Percentiles rank a stretch among this genome's conserved stretches.
Evolutionary conservation across 805 yeast species (phyloP).

Genomic region (Myxozyma vanderwaltii): DNA sequence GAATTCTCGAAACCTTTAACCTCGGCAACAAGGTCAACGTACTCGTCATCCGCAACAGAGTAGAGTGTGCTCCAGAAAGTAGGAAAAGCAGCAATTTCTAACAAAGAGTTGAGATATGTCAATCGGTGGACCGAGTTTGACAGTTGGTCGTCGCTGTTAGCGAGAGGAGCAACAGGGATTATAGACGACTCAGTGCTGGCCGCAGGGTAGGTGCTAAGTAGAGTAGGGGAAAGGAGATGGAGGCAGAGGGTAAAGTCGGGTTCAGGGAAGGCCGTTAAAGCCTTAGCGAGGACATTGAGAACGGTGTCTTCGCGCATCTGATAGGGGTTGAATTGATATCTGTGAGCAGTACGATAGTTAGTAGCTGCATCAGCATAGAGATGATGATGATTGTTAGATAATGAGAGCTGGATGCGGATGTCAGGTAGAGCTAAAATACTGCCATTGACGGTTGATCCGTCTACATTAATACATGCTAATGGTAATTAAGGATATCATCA

Average conservation of each 20-base stretch:
- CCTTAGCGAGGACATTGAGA: conserved; percentile 47
- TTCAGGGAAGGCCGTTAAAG: conserved; percentile 47
- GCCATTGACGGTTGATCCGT: conserved; percentile 30
- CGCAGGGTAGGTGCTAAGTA: conserved; percentile 33
- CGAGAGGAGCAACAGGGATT: conserved; percentile 26
- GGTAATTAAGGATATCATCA: conserved; percentile 27
- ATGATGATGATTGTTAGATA: not conserved
- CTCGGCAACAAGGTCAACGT: conserved; percentile 42
- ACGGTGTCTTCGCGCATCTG: conserved; percentile 36
- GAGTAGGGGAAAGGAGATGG: conserved; percentile 50
- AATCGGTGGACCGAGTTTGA: conserved; percentile 33
- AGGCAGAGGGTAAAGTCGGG: conserved; percentile 50
- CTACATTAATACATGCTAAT: conserved; percentile 34
- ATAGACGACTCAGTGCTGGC: conserved; percentile 20
- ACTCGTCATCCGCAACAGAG: conserved; percentile 40
- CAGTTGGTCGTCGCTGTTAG: conserved; percentile 22
- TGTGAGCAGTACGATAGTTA: conserved; percentile 1
- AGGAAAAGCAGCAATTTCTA: conserved; percentile 40
- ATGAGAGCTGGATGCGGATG: not conserved
- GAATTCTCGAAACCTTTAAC: conserved; percentile 42
- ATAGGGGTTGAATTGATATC: conserved; percentile 43
- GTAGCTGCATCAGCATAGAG: not conserved
- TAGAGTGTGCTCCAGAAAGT: conserved; percentile 42
- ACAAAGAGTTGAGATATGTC: conserved; percentile 38
- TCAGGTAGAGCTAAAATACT: conserved; percentile 35